Percentiles rank a stretch among this genome's conserved stretches.
Evolutionary conservation across 176 grass and related monocot species (phyloP).

Genomic region (Carex parvula): DNA sequence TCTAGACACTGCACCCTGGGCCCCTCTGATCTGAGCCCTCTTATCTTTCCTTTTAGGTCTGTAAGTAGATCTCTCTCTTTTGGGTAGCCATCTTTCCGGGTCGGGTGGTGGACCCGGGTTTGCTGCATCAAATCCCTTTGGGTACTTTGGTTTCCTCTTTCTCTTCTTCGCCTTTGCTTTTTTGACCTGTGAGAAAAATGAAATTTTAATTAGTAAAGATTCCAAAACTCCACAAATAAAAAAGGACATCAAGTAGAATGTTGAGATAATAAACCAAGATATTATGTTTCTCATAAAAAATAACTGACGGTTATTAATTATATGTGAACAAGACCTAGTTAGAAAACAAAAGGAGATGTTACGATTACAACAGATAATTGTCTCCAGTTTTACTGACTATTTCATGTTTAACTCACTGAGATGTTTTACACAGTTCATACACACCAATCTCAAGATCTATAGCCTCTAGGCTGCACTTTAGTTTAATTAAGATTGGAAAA

Average conservation of each 20-base stretch:
- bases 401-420: background rate
- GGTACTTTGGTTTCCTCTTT: slow-evolving; percentile 81
- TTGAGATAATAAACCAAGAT: background rate
- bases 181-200: slow-evolving; percentile 22
- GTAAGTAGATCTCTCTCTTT: slow-evolving; percentile 79
- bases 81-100: slow-evolving; percentile 89
- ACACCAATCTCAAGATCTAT: background rate
- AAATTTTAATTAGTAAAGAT: background rate
- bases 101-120: slow-evolving; percentile 82
- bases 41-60: slow-evolving; percentile 93
- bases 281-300: background rate
- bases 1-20: slow-evolving; percentile 70
- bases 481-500: background rate
- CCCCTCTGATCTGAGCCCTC: slow-evolving; percentile 79
- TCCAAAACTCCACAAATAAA: background rate
- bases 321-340: background rate
- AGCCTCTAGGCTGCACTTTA: background rate
- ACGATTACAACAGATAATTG: background rate
- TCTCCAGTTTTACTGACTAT: background rate
- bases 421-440: background rate
- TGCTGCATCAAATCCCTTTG: slow-evolving; percentile 75
- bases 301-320: background rate
- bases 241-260: background rate
- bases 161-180: slow-evolving; percentile 83
- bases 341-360: background rate